A percentile compares a stretch with the other conserved stretches of the same genome.
phyloP scores from a whole-genome alignment of 495 filamentous ascomycete species.

The Talaromyces proteolyticus region DNA sequence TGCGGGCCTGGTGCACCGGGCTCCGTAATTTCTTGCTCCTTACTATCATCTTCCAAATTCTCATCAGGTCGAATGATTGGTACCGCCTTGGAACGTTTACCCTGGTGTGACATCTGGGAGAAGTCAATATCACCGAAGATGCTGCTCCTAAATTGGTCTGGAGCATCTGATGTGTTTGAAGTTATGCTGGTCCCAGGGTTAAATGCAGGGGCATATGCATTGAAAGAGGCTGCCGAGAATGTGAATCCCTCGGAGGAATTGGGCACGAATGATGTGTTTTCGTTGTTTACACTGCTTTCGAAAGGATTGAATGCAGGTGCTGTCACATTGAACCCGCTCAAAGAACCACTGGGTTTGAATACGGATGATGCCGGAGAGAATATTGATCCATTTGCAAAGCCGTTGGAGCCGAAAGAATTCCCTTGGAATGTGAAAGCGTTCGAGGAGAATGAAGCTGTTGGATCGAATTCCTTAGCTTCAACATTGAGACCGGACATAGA shows the following conservation, averaged over 20 bases:
- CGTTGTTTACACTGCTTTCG: constrained; percentile 21
- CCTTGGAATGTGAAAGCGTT: constrained; percentile 49
- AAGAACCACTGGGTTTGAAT: constrained; percentile 22
- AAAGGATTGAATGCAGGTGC: constrained; percentile 66
- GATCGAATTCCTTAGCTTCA: constrained; percentile 82
- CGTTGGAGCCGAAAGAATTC: constrained; percentile 48
- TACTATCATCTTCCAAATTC: constrained; percentile 38
- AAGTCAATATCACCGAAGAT: constrained; percentile 77
- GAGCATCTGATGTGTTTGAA: constrained; percentile 16
- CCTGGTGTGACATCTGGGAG: constrained; percentile 52
- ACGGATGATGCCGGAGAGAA: constrained; percentile 10
- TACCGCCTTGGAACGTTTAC: constrained; percentile 72
- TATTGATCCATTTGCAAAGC: constrained; percentile 14
- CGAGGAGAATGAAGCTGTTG: constrained; percentile 55
- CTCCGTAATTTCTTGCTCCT: constrained; percentile 24
- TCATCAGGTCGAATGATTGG: constrained; percentile 70
- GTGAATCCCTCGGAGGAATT: constrained; percentile 55
- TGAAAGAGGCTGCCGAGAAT: constrained; percentile 70
- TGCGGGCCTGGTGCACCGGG: constrained; percentile 27
- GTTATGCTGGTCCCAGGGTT: constrained; percentile 46
- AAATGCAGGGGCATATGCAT: constrained; percentile 76
- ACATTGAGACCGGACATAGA: constrained; percentile 80
- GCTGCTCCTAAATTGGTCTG: constrained; percentile 29
- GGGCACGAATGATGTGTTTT: constrained; percentile 13
- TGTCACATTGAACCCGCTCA: constrained; percentile 52